These are phyloP conservation scores for Dendryphion nanum DNA, from an alignment of 2,329 filamentous ascomycete genomes.

Conservation along the genomic window DNA sequence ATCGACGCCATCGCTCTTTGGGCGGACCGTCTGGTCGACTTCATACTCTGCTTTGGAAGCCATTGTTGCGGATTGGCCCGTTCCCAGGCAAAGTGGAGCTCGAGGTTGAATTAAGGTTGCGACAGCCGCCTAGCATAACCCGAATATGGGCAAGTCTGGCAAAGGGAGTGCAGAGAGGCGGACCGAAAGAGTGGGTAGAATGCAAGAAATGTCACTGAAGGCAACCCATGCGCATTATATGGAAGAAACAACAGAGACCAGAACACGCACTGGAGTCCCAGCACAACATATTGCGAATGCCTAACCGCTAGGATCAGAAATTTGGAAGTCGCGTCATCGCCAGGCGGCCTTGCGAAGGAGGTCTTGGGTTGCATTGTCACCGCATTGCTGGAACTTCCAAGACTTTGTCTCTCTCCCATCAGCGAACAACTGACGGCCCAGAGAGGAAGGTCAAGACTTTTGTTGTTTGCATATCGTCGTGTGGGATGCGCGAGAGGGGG, in stretches of 20 bases:
- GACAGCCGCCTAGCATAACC: slow-evolving; percentile 4
- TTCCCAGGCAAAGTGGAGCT: not conserved
- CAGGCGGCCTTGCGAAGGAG: slow-evolving; percentile 18
- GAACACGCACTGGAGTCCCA: too few species aligned
- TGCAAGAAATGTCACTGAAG: slow-evolving; percentile 1
- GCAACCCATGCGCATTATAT: slow-evolving; percentile 5
- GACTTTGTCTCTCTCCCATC: slow-evolving; percentile 10
- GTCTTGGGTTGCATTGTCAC: slow-evolving; percentile 25
- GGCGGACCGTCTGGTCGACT: slow-evolving; percentile 10
- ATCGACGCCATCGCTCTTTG: slow-evolving; percentile 12
- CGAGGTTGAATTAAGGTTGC: slow-evolving; percentile 14
- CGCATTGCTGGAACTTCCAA: slow-evolving; percentile 4
- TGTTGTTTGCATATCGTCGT: too few species aligned
- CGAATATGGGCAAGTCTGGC: slow-evolving; percentile 2
- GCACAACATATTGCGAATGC: slow-evolving; percentile 5
- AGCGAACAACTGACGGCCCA: slow-evolving; percentile 11
- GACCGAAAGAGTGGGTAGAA: slow-evolving; percentile 9
- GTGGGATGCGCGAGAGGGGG: not conserved
- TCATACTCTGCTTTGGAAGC: slow-evolving; percentile 14
- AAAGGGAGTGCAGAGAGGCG: slow-evolving; percentile 6
- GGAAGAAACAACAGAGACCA: too few species aligned
- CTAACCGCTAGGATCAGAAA: slow-evolving; percentile 3
- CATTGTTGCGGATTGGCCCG: slow-evolving; percentile 12
- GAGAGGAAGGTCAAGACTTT: slow-evolving; percentile 30
- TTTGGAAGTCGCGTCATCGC: too few species aligned